Conservation (phyloP, 2,329 filamentous ascomycete species). For the Trichophyton verrucosum region DNA sequence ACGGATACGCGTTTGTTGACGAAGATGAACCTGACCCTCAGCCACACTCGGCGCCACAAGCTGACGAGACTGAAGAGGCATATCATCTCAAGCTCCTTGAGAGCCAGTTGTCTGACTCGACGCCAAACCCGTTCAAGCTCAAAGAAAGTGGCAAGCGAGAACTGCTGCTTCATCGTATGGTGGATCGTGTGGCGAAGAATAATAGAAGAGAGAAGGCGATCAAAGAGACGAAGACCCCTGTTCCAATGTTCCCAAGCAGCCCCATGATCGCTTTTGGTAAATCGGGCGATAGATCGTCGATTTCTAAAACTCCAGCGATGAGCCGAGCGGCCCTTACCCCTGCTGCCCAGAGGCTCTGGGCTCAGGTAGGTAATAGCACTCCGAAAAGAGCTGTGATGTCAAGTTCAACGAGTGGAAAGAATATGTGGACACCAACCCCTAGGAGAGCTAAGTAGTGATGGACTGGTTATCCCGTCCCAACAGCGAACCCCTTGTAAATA, state of each 20-base stretch:
- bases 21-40: slow-evolving; percentile 46
- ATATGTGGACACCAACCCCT: slow-evolving; percentile 31
- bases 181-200: slow-evolving; percentile 63
- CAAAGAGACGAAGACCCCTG: slow-evolving; percentile 43
- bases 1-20: slow-evolving; percentile 89
- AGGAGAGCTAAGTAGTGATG: slow-evolving; percentile 17
- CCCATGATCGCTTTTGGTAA: slow-evolving; percentile 26
- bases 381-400: slow-evolving; percentile 16
- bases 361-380: slow-evolving; percentile 27
- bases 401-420: slow-evolving; percentile 16
- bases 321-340: slow-evolving; percentile 30
- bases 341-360: slow-evolving; percentile 32
- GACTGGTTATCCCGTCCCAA: background rate
- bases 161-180: slow-evolving; percentile 71
- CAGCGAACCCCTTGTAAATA: background rate
- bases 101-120: slow-evolving; percentile 28
- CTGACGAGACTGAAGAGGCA: slow-evolving; percentile 40
- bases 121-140: slow-evolving; percentile 69
- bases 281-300: slow-evolving; percentile 15
- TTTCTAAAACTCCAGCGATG: slow-evolving; percentile 9
- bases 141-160: slow-evolving; percentile 64
- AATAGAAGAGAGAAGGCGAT: slow-evolving; percentile 53
- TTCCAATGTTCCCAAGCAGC: slow-evolving; percentile 31
- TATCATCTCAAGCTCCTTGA: slow-evolving; percentile 21
- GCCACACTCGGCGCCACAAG: slow-evolving; percentile 23